Percentiles rank a stretch among this genome's conserved stretches.
Evolutionary conservation across 805 yeast species (phyloP).

Genomic region (Candida golubevii): DNA sequence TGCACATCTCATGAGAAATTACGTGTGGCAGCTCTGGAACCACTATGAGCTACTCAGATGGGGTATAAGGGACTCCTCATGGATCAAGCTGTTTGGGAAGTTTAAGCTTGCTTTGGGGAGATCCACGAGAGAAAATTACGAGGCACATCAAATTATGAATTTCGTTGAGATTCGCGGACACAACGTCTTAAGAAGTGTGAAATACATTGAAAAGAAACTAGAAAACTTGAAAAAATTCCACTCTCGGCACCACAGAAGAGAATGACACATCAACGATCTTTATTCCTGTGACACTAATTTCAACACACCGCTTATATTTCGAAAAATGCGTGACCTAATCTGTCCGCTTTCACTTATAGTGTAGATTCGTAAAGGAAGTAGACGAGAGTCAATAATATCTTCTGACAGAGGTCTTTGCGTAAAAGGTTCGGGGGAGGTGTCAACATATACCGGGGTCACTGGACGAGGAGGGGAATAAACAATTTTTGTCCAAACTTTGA

Average conservation of each 20-base stretch:
- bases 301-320: too few species aligned
- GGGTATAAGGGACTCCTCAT: neutral
- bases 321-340: too few species aligned
- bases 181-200: neutral
- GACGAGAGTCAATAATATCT: too few species aligned
- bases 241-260: neutral
- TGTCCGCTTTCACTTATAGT: too few species aligned
- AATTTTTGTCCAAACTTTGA: too few species aligned
- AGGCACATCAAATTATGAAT: slow-evolving; percentile 6
- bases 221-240: neutral
- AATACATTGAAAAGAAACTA: neutral
- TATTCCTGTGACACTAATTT: too few species aligned
- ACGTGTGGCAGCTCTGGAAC: slow-evolving; percentile 6
- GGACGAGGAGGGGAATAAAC: too few species aligned
- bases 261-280: too few species aligned
- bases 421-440: too few species aligned
- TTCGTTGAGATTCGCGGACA: neutral
- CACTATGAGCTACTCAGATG: slow-evolving; percentile 6
- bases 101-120: neutral
- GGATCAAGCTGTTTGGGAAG: slow-evolving; percentile 1
- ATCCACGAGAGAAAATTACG: slow-evolving; percentile 2
- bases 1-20: slow-evolving; percentile 4
- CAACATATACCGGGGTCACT: too few species aligned
- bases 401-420: too few species aligned
- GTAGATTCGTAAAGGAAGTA: too few species aligned